Conservation (phyloP, 495 filamentous ascomycete genomes). For the Penicillium psychrofluorescens region DNA sequence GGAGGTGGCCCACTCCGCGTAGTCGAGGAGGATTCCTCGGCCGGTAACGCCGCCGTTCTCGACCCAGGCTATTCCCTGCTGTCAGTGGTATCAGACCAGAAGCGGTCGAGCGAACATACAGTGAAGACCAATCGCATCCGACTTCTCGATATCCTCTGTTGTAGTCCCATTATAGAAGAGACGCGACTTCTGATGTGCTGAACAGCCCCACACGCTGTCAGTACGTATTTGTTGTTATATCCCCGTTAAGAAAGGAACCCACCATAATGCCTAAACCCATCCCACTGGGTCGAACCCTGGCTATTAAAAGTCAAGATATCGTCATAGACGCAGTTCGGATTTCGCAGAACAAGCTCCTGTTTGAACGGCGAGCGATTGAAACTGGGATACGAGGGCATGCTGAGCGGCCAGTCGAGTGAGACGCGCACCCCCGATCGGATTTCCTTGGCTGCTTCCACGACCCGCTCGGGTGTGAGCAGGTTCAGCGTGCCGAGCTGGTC, state of each 20-base stretch:
- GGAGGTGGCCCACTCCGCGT: slow-evolving; percentile 37
- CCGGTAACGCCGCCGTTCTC: slow-evolving; percentile 34
- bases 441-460: slow-evolving; percentile 41
- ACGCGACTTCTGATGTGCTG: slow-evolving; percentile 38
- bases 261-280: slow-evolving; percentile 46
- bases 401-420: slow-evolving; percentile 40
- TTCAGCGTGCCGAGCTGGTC: slow-evolving; percentile 48
- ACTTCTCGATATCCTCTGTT: slow-evolving; percentile 46
- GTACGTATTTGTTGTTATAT: background rate
- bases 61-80: slow-evolving; percentile 11
- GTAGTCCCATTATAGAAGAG: slow-evolving; percentile 56
- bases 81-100: background rate
- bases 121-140: slow-evolving; percentile 19
- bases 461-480: slow-evolving; percentile 41
- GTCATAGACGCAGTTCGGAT: slow-evolving; percentile 39
- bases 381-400: slow-evolving; percentile 24
- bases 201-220: slow-evolving; percentile 1
- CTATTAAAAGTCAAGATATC: slow-evolving; percentile 51
- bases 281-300: slow-evolving; percentile 37
- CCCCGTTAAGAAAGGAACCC: background rate
- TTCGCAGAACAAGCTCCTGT: slow-evolving; percentile 28
- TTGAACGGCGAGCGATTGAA: slow-evolving; percentile 29
- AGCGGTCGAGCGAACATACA: slow-evolving; percentile 20
- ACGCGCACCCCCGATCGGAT: slow-evolving; percentile 48
- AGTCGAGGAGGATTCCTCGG: slow-evolving; percentile 45